Conservation (phyloP, 352 stramenopile species). For the Globisporangium barbulae region DNA sequence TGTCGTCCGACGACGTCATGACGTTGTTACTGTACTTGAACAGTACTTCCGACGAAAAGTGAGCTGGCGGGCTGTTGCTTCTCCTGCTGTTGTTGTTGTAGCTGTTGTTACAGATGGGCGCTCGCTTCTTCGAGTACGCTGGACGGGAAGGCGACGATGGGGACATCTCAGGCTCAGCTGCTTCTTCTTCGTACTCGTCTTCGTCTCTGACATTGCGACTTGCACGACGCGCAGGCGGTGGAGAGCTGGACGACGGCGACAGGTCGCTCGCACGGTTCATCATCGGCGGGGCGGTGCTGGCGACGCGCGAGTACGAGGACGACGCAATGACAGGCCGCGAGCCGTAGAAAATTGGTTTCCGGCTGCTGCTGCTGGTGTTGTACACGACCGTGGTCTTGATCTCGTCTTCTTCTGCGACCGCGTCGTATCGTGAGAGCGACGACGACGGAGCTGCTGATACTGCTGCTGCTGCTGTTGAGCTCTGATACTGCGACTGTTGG, state of each 20-base stretch:
- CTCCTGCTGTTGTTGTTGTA: not conserved
- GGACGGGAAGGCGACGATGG: not conserved
- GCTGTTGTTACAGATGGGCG: not conserved
- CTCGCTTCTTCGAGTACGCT: not conserved
- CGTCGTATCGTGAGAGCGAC: not conserved
- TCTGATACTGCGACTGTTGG: not conserved
- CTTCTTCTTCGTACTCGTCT: not conserved
- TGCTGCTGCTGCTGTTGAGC: not conserved
- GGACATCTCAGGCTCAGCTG: not conserved
- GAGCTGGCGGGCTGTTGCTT: not conserved
- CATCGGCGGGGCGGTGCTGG: not conserved
- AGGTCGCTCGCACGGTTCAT: not conserved
- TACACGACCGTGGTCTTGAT: not conserved
- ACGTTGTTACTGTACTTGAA: not conserved
- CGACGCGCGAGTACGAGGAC: not conserved
- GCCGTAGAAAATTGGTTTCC: slow-evolving; percentile 5
- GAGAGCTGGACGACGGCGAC: not conserved
- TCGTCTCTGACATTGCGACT: not conserved
- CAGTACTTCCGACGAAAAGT: not conserved
- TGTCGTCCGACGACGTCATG: not conserved
- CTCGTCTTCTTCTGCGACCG: not conserved
- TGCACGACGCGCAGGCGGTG: not conserved
- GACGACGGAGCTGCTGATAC: not conserved
- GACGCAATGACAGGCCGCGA: not conserved
- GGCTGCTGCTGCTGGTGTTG: not conserved